Evolutionary conservation across 1,284 basidiomycete genomes (phyloP), one percentile per base, ranked within the genome.

Genomic region (Phaffia rhodozyma): DNA sequence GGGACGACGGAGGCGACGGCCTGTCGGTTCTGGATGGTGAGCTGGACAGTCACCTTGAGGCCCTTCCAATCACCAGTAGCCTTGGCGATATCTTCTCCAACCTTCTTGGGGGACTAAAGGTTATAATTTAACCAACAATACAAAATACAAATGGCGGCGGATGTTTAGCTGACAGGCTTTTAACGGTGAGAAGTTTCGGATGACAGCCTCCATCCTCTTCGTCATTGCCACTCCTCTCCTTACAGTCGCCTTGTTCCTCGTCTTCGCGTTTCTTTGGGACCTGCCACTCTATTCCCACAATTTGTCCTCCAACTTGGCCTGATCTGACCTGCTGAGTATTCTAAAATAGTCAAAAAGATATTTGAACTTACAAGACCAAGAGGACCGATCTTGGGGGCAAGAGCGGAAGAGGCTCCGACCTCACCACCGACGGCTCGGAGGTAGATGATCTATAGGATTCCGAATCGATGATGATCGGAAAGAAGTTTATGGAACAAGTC

Each of bases 81-180:
- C 80, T 99, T 99, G 75, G 96, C 96, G 76, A 99, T 98, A 81
- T 99, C 96, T 89, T 99, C 96, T 81, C 96, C 96, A 80, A 99
- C 93, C 83, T 98, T 98, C 84, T 99, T 99, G 75, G 96, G 94
- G 66, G 96, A 97, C 93, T 97, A 71, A 11, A 16, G 16, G 20
- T 50, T 34, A 25, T 30, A 18, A 34, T 11, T 43, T 2, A 43
- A 43, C 13, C 38, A 16, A 20, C 25, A 50, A 50, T 58, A 13
- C 16, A 29, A 32, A n/a, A 32, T n/a, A 34, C 34, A 13, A 27
- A 13, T 20, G 18, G 11, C 43, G 23, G 30, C 30, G 16, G 62
- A 57, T 48, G 11, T 20, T 49, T 11, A 43, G 38, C 38, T 43
- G 16, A 30, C n/a, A 27, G 32, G 16, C 51, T 20, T 29, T 32